A percentile compares a stretch with the other conserved stretches of the same genome.
phyloP scores from a whole-genome alignment of 352 stramenopile genomes.

The Phytophthora sojae region DNA sequence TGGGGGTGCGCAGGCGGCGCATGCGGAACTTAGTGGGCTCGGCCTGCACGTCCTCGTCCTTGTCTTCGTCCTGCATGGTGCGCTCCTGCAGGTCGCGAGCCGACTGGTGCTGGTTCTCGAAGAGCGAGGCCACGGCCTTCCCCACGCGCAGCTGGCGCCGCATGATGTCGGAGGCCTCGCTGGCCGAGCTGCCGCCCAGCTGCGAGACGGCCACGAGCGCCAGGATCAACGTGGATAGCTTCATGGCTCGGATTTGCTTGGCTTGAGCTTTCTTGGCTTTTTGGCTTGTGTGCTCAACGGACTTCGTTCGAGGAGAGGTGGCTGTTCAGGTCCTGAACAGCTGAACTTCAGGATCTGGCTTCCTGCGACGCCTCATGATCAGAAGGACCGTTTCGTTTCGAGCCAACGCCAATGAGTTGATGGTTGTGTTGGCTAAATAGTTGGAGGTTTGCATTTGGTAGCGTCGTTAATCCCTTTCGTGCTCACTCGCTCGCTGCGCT shows the following conservation, averaged over 20 bases:
- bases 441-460: constrained; percentile 22
- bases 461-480: neutral
- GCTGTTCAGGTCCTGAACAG: neutral
- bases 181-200: constrained; percentile 25
- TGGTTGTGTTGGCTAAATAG: constrained; percentile 29
- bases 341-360: constrained; percentile 12
- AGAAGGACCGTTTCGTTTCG: neutral
- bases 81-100: constrained; percentile 29
- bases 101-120: constrained; percentile 43
- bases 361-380: constrained; percentile 29
- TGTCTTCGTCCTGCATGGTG: constrained; percentile 42
- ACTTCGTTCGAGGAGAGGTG: constrained; percentile 19
- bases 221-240: constrained; percentile 26
- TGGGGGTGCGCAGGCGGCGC: constrained; percentile 27
- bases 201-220: constrained; percentile 20
- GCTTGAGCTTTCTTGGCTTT: neutral
- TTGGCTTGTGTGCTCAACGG: neutral
- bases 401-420: no score
- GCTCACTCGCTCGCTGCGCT: neutral
- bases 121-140: constrained; percentile 39
- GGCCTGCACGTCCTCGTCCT: constrained; percentile 32
- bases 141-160: constrained; percentile 36
- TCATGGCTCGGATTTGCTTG: constrained; percentile 4
- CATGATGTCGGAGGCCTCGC: constrained; percentile 36
- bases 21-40: constrained; percentile 37